These are phyloP conservation scores for Epichloe amarillans DNA, from an alignment of 2,329 filamentous ascomycete species.

Conservation along the genomic window DNA sequence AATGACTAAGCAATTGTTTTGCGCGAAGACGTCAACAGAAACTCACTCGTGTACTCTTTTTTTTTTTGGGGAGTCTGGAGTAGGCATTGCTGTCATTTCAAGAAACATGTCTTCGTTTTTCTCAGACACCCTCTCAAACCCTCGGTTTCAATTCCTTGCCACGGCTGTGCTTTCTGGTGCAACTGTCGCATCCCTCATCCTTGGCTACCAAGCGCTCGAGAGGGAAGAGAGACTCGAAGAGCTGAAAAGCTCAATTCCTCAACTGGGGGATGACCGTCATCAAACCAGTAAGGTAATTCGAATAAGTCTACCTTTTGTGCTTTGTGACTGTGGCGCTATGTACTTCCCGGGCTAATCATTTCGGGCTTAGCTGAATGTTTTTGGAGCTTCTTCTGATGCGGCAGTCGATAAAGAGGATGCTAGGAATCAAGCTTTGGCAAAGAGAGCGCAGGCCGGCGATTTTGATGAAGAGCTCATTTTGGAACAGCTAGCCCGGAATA, in stretches of 20 bases:
- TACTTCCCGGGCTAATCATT: not conserved
- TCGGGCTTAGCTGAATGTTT: constrained; percentile 41
- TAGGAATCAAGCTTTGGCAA: constrained; percentile 43
- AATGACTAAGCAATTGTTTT: constrained; percentile 4
- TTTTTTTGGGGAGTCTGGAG: not conserved
- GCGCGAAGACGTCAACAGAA: not conserved
- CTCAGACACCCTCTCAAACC: constrained; percentile 29
- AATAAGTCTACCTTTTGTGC: not conserved
- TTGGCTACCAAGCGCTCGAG: constrained; percentile 49
- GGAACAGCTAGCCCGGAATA: constrained; percentile 86
- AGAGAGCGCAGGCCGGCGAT: constrained; percentile 47
- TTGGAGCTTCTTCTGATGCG: constrained; percentile 37
- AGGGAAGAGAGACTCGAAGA: constrained; percentile 38
- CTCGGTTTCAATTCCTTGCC: constrained; percentile 49
- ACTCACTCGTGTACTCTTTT: not conserved
- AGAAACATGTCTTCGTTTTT: constrained; percentile 30
- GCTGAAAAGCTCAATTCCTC: constrained; percentile 48
- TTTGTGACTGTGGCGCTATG: not conserved
- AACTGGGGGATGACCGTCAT: constrained; percentile 9
- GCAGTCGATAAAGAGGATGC: constrained; percentile 46
- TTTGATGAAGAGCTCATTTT: constrained; percentile 72
- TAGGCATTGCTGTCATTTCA: constrained; percentile 5
- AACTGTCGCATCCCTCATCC: constrained; percentile 44
- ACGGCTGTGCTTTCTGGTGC: constrained; percentile 56
- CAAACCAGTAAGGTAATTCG: constrained; percentile 11